Base-by-base conservation (phyloP, 2,329 filamentous ascomycete species). In the Thermochaetoides dissita region DNA sequence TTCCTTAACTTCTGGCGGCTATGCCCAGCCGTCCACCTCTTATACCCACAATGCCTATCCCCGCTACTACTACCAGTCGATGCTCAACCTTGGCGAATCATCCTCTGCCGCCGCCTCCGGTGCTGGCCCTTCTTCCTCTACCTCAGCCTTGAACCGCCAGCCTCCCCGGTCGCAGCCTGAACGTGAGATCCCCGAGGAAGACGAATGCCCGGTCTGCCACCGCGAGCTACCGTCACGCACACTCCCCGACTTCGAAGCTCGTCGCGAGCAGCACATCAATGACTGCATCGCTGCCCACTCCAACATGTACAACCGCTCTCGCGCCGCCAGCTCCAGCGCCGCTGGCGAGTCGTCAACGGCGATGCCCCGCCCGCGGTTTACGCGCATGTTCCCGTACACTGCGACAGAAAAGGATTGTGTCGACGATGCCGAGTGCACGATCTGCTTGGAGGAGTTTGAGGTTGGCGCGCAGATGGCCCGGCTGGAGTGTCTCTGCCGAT, bases 121-220 rank as follows among this genome's bases (percentile, higher is more conserved):
- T 1, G 34, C 42, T 3, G 44, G 57, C 11, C 47, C 52, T 2
- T 52, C 42, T 4, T 43, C 59, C 8, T 59, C 64, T 3, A 38
- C 47, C 12, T 31, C 42, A 35, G 36, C 42, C 29, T 45, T 45
- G 28, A 51, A 47, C 31, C 17, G 17, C 17, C 17, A 24, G 17
- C 17, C 17, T 24, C 17, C 5, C 17, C 17, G 17, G 17, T 24
- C 17, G 17, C 17, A 24, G 17, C 17, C 17, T 24, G 17, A 24
- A 24, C 17, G 64, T 1, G 73, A 71, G 43, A 68, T 73, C 53
- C 66, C 69, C 6, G 84, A 88, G 56, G 83, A 87, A 55, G 83
- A 88, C 55, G 80, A 85, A 53, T 89, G 84, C 47, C 83, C 83
- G 0, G 72, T 88, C 36, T 89, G 84, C 52, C 81, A 84, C 53